Conservation (phyloP, 441 rosid genomes). For the Breynia disticha region DNA sequence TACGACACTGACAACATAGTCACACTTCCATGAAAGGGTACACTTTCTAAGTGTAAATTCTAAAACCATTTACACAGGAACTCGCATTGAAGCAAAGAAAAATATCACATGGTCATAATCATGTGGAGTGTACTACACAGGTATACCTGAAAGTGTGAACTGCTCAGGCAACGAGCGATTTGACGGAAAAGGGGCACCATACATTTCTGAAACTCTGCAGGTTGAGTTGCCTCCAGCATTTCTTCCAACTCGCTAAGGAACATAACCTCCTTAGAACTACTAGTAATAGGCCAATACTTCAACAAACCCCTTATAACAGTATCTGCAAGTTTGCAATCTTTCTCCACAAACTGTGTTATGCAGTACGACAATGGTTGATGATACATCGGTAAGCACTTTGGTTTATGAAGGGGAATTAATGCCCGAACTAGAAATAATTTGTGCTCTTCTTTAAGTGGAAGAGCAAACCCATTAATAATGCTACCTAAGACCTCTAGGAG, state of each 20-base stretch:
- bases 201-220: slow-evolving; percentile 57
- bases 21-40: no score
- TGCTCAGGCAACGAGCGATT: slow-evolving; percentile 57
- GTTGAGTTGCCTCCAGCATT: slow-evolving; percentile 62
- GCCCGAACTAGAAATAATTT: slow-evolving; percentile 57
- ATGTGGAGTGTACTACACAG: no score
- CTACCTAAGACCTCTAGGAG: slow-evolving; percentile 67
- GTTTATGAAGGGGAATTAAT: slow-evolving; percentile 65
- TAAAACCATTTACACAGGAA: no score
- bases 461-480: slow-evolving; percentile 64
- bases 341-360: slow-evolving; percentile 63
- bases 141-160: slow-evolving; percentile 78
- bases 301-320: slow-evolving; percentile 52
- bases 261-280: slow-evolving; percentile 69
- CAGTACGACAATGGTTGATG: slow-evolving; percentile 70
- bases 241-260: slow-evolving; percentile 63
- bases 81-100: no score
- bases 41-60: no score
- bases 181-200: slow-evolving; percentile 61
- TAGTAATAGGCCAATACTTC: slow-evolving; percentile 66
- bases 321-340: slow-evolving; percentile 65
- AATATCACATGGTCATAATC: no score
- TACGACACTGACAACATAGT: no score
- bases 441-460: slow-evolving; percentile 70
- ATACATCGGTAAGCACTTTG: slow-evolving; percentile 58